Evolutionary conservation across 768 basidiomycete species (phyloP), one percentile per base, ranked within the genome.

Genomic region (Exidia glandulosa): DNA sequence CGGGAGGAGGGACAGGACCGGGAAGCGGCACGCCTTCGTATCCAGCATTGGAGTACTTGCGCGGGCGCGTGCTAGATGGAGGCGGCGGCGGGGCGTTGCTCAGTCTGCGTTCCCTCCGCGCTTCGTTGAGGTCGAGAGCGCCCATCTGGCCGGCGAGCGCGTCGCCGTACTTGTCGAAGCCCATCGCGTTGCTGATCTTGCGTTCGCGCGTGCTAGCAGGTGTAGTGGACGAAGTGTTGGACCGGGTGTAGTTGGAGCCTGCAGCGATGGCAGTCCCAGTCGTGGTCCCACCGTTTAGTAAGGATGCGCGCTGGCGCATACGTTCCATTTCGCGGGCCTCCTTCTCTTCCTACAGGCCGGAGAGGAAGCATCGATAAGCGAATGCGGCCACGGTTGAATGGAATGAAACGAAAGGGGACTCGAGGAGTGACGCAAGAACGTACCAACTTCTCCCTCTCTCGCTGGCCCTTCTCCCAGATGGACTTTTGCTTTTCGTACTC

Each of bases 401-500:
- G n/a, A n/a, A 54, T 54, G 27, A 19, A 27, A 7, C 7, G 27
- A 1, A 6, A 25, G 50, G 16, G 6, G 25, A 12, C 14, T 19
- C 14, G 48, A 23, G 12, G 48, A 54, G 25, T 4, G 25, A n/a
- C n/a, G 50, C 7, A 19, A 27, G 6, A 27, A 29, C 50, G 23
- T 54, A 65, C 68, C 34, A 63, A 65, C 32, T 63, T 62, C 33
- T 67, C 66, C 33, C 63, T 66, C 27, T 64, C 65, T 34, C 65
- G 64, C 32, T 79, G 70, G 23, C 75, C 77, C 50, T 69, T 73
- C 30, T 77, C 77, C 76, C 33, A 69, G 58, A 64, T 66, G 31
- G 58, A 54, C 57, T 74, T 67, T 29, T 75, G 73, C 66, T 69
- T 78, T 27, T 72, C 68, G 6, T 73, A 73, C 16, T 71, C 71